phyloP scores from a whole-genome alignment of 495 filamentous ascomycete species.

The Podospora anserina region DNA sequence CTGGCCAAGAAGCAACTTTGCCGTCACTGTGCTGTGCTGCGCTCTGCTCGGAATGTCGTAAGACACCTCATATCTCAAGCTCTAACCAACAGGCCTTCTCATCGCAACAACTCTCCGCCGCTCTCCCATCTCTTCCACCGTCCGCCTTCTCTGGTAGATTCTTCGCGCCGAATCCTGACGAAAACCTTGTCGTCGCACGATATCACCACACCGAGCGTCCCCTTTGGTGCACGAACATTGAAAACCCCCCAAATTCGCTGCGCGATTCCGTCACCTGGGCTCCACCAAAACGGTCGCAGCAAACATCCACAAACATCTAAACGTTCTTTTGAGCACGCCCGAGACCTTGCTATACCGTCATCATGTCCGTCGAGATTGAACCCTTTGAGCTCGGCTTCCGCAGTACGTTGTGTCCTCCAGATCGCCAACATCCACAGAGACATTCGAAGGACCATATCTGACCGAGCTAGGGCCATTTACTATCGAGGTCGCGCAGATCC shows the following conservation, averaged over 20 bases:
- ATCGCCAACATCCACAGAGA: background rate
- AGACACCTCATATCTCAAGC: constrained; percentile 16
- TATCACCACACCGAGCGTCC: background rate
- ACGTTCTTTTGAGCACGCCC: background rate
- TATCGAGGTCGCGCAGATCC: constrained; percentile 78
- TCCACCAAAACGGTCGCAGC: constrained; percentile 8
- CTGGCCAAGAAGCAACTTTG: constrained; percentile 23
- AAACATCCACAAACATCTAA: background rate
- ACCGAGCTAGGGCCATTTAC: constrained; percentile 77
- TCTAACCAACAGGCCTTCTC: constrained; percentile 15
- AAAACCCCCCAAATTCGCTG: constrained; percentile 1
- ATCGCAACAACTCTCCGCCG: background rate
- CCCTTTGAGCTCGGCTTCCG: constrained; percentile 90
- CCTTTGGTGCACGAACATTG: background rate
- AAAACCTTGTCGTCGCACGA: background rate
- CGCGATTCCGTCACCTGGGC: constrained; percentile 11
- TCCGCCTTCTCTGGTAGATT: background rate
- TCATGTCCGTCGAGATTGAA: constrained; percentile 91
- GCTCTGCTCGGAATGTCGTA: constrained; percentile 26
- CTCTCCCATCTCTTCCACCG: background rate
- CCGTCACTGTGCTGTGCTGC: constrained; percentile 23
- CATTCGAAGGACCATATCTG: constrained; percentile 16
- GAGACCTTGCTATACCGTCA: constrained; percentile 25
- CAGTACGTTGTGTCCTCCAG: constrained; percentile 55
- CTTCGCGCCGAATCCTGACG: background rate